Base-by-base conservation (phyloP, 768 basidiomycete species). In the Serendipita sp. region DNA sequence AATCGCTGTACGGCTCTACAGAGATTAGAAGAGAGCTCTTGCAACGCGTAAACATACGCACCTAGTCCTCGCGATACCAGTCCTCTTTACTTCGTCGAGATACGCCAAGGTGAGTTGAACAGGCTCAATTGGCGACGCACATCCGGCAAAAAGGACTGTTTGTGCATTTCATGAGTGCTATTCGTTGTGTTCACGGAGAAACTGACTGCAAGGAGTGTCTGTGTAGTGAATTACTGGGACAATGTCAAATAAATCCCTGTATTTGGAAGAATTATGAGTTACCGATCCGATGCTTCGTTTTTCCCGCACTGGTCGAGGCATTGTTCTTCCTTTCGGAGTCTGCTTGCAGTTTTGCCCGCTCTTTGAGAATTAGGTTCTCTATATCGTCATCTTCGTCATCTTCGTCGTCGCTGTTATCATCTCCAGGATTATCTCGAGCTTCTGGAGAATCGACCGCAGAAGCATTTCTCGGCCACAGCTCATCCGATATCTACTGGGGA, bases 221-320 rank as follows among this genome's bases (percentile, higher is more conserved):
- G 55, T 60, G 34, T 60, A 36, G 36, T 60, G 55, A n/a, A 60
- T 60, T 37, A 60, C 55, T 60, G 29, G n/a, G 55, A 60, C 10
- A 23, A 10, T 23, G 36, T 40, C 40, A 40, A 40, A 40, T 40
- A 40, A 4, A 4, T 29, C 10, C 16, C 11, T 11, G 29, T 11
- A 60, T 33, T 5, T 18, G n/a, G 8, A 50, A 18, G 48, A 31
- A 50, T n/a, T 8, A 50, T 50, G 29, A 8, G 0, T 60, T 37
- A 60, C 55, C 27, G 33, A 60, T 60, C 5, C 55, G 55, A 23
- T 36, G 27, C 36, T 18, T 60, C 55, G 0, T 11, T 33, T 60
- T 60, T n/a, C 48, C 8, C 5, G 8, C 48, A n/a, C 48, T 31
- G n/a, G 48, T 50, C n/a, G n/a, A 50, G 13, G 40, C 6, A 5